Evolutionary conservation across 2,329 filamentous ascomycete species (phyloP).

Genomic region (Phoma sp.): DNA sequence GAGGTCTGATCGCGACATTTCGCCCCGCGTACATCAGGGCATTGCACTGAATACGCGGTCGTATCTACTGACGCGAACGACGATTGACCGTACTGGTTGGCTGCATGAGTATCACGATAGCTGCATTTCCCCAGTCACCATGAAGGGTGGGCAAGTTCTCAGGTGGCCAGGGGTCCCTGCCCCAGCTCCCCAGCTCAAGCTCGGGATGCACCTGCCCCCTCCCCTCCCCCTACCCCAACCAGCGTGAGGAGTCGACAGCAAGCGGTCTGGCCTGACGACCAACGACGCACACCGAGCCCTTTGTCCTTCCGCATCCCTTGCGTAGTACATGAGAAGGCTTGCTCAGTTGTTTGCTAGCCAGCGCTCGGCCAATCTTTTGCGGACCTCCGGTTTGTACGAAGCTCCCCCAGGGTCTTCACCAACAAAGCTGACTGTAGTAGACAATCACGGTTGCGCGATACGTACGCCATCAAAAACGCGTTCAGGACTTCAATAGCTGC

Average conservation of each 20-base stretch:
- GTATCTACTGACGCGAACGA: background rate
- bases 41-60: background rate
- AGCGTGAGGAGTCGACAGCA: background rate
- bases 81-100: background rate
- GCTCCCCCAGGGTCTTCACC: background rate
- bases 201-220: conserved; percentile 7
- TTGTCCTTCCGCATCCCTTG: background rate
- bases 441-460: background rate
- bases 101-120: background rate
- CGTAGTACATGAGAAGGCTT: conserved; percentile 7
- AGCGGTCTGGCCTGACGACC: background rate
- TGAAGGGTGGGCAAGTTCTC: background rate
- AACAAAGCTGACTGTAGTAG: conserved; percentile 9
- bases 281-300: background rate
- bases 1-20: conserved; percentile 11
- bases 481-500: background rate
- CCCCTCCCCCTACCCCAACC: conserved; percentile 1
- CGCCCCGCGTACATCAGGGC: background rate
- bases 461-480: background rate
- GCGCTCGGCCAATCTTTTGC: conserved; percentile 5
- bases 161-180: conserved; percentile 3
- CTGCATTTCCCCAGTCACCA: background rate
- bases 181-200: conserved; percentile 9
- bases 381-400: conserved; percentile 15
- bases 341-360: conserved; percentile 4